Evolutionary conservation across 768 basidiomycete species (phyloP), one percentile per base, ranked within the genome.

Genomic region (Pleurotus tuber-regium): DNA sequence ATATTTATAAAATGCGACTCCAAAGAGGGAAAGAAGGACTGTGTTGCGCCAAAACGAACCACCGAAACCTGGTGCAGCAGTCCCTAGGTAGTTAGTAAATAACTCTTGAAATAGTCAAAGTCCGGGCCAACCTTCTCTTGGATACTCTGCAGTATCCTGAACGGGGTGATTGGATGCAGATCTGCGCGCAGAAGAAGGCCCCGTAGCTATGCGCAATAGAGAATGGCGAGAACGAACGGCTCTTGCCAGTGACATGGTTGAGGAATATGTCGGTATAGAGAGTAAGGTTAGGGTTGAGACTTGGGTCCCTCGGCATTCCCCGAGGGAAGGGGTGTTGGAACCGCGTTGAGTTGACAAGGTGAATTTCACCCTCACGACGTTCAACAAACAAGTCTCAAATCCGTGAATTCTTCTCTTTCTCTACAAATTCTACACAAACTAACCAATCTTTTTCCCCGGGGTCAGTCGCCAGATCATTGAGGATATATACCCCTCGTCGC

Each of bases 21-120:
- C 75, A 7, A 74, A 68, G 35, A 84, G 52, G 11, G 79, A 73
- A 19, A 74, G 66, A 19, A 88, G 54, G 31, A 84, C 58, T 2
- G 80, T 77, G 54, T 83, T 84, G 30, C 82, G 71, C 89, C 89
- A 91, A 62, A 86, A 77, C 18, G 82, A 71, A 26, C 77, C 79
- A 23, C 70, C 66, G 63, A 91, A 91, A 25, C 77, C 90, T 87
- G 52, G 14, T 26, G 14, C 23, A 25, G 50, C 4, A 35, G 28
- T n/a, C n/a, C n/a, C n/a, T n/a, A n/a, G 48, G 36, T 24, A 43
- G 35, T 48, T 10, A 28, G 49, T 25, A 48, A 18, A 25, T 29
- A 12, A 43, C 25, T 29, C 25, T 31, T 9, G 19, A 43, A 51
- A 28, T 16, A n/a, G n/a, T 25, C 18, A 4, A 38, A 38, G 35